A percentile compares a stretch with the other conserved stretches of the same genome.
Evolutionary conservation across 1,139 yeast genomes (phyloP).

Genomic region (Suhomyces guaymorum): DNA sequence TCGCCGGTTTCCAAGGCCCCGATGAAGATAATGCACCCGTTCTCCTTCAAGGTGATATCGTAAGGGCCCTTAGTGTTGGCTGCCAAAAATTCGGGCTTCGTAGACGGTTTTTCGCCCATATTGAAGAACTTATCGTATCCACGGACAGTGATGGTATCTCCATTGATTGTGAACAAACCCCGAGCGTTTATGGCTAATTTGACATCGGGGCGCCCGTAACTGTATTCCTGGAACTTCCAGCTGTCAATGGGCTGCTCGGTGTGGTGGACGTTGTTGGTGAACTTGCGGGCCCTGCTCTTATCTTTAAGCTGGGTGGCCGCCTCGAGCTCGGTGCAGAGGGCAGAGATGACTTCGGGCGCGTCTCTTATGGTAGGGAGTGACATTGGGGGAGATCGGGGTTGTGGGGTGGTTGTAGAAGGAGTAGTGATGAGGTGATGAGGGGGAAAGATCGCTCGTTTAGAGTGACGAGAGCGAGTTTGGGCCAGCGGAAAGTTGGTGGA

Average conservation of each 20-base stretch:
- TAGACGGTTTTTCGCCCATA: conserved; percentile 59
- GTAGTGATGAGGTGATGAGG: no score
- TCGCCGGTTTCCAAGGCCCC: conserved; percentile 77
- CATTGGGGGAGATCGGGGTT: no score
- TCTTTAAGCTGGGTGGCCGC: conserved; percentile 22
- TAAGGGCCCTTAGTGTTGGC: conserved; percentile 71
- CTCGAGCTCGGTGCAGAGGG: conserved; percentile 8
- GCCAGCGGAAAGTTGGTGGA: no score
- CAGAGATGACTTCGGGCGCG: not conserved
- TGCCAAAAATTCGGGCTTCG: conserved; percentile 51
- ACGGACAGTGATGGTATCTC: conserved; percentile 60
- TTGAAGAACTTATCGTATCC: conserved; percentile 97
- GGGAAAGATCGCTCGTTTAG: no score
- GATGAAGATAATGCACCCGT: conserved; percentile 88
- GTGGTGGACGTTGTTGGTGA: conserved; percentile 21
- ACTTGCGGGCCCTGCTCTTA: conserved; percentile 26
- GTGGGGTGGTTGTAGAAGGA: no score
- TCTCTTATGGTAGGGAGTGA: no score
- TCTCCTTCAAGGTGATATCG: conserved; percentile 79
- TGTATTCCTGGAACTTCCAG: conserved; percentile 94
- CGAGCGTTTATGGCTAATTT: conserved; percentile 73
- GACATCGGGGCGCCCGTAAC: conserved; percentile 48
- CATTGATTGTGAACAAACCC: conserved; percentile 70
- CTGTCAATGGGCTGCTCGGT: conserved; percentile 25
- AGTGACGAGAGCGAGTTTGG: no score